Evolutionary conservation across 164 flowering plant species (phyloP).

Genomic region (Santalum album): DNA sequence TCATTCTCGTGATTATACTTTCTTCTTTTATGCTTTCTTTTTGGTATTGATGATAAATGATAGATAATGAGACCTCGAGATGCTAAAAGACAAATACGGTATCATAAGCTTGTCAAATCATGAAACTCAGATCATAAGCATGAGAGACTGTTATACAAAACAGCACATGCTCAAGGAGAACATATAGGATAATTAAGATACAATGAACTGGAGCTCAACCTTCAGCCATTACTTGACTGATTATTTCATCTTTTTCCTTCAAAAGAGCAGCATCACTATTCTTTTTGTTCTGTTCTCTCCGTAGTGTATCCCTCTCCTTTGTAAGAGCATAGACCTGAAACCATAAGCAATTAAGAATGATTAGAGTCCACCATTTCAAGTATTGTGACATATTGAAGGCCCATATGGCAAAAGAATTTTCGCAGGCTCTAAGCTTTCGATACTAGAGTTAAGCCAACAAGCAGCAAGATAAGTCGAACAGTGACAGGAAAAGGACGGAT

Average conservation of each 20-base stretch:
- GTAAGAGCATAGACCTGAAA: constrained; percentile 94
- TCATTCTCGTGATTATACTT: too few relatives aligned
- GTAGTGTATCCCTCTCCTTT: constrained; percentile 89
- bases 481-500: not conserved
- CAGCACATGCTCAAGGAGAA: not conserved
- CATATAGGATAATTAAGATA: not conserved
- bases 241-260: constrained; percentile 99
- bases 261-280: constrained; percentile 95
- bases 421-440: too few relatives aligned
- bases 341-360: not conserved
- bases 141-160: not conserved
- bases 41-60: too few relatives aligned
- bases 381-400: too few relatives aligned
- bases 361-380: too few relatives aligned
- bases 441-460: not conserved
- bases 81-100: too few relatives aligned
- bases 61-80: too few relatives aligned
- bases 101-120: not conserved
- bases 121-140: not conserved
- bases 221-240: constrained; percentile 99
- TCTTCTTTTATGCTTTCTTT: too few relatives aligned
- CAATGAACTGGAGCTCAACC: constrained; percentile 33
- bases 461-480: not conserved
- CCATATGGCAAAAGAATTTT: too few relatives aligned
- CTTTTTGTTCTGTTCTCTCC: constrained; percentile 88